Evolutionary conservation across 257 asterid genomes (phyloP).

Genomic region (Galeopsis tetrahit): DNA sequence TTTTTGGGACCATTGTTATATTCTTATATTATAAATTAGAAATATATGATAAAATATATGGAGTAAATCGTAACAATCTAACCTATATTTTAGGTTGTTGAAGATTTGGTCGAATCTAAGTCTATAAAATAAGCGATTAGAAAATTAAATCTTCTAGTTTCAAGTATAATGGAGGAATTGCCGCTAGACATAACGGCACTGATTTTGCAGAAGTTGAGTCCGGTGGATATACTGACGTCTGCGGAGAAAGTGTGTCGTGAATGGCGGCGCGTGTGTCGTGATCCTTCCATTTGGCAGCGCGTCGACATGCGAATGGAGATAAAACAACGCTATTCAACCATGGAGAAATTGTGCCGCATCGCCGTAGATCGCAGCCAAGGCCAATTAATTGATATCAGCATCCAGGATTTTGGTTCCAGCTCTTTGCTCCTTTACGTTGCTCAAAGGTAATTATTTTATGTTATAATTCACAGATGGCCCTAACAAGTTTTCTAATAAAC

Average conservation of each 20-base stretch:
- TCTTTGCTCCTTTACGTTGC: conserved; percentile 44
- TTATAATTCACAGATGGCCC: background rate
- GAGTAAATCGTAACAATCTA: no score
- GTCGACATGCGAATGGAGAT: conserved; percentile 27
- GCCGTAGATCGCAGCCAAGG: conserved; percentile 59
- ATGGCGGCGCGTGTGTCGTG: conserved; percentile 56
- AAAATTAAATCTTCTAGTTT: no score
- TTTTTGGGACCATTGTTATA: no score
- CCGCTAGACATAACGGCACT: conserved; percentile 53
- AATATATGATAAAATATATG: no score
- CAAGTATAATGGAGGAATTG: conserved; percentile 26
- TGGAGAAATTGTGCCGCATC: conserved; percentile 39
- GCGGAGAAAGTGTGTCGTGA: conserved; percentile 49
- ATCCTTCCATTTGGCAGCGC: conserved; percentile 54
- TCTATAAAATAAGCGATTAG: no score
- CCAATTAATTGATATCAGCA: conserved; percentile 40
- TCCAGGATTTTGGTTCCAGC: conserved; percentile 33
- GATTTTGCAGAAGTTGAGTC: conserved; percentile 54
- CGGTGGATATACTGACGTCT: conserved; percentile 44
- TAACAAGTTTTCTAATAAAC: no score
- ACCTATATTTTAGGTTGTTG: no score
- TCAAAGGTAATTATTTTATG: conserved; percentile 34
- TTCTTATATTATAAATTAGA: no score
- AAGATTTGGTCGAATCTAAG: no score
- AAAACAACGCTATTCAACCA: background rate